These are phyloP conservation scores for Flaveria sonorensis DNA, from an alignment of 129 eudicot species.

Conservation along the genomic window DNA sequence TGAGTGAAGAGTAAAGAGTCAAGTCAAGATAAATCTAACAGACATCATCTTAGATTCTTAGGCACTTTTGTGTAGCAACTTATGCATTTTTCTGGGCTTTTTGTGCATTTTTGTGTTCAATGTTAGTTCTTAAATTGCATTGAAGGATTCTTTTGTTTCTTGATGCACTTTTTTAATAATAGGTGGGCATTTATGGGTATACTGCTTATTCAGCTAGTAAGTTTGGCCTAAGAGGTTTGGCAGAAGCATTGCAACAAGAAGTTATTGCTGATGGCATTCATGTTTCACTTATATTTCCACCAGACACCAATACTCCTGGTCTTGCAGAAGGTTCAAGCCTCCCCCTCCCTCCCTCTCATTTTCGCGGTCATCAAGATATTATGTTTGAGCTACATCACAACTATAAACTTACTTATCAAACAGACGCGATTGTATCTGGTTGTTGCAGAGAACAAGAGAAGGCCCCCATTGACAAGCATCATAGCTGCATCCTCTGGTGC, in stretches of 20 bases:
- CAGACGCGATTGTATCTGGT: background rate
- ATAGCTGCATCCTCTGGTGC: conserved; percentile 90
- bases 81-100: background rate
- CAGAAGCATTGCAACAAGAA: conserved; percentile 91
- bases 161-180: background rate
- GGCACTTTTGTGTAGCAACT: no score
- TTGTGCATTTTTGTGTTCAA: background rate
- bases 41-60: no score
- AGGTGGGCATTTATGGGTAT: conserved; percentile 97
- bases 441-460: conserved; percentile 69
- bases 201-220: conserved; percentile 96
- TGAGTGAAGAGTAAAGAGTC: no score
- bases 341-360: background rate
- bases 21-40: no score
- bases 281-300: conserved; percentile 85
- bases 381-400: conserved; percentile 23
- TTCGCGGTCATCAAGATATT: conserved; percentile 58
- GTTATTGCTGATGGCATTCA: conserved; percentile 77
- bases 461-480: conserved; percentile 72
- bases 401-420: background rate
- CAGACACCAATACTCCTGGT: conserved; percentile 96
- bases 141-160: conserved; percentile 2
- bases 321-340: conserved; percentile 59
- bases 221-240: conserved; percentile 88
- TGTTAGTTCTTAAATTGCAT: conserved; percentile 17